Evolutionary conservation across 2,329 filamentous ascomycete genomes (phyloP).

Genomic region (Ceratocystis colombiana): DNA sequence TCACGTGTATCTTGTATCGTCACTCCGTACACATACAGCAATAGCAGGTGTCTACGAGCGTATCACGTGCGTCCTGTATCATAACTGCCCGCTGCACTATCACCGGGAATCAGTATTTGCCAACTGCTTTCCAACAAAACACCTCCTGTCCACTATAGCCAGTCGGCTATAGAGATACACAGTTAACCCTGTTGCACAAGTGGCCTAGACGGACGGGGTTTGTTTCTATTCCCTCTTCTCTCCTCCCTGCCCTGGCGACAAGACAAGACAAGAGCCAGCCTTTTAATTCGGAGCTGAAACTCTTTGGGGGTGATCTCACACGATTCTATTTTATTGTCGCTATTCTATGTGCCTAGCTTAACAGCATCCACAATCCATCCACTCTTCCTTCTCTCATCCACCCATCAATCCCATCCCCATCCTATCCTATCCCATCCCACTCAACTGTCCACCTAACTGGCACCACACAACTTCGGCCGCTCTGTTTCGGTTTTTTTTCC

Average conservation of each 20-base stretch:
- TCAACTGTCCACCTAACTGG: background rate
- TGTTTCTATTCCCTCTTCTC: background rate
- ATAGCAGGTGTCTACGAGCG: no score
- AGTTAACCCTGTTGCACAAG: background rate
- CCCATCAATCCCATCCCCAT: no score
- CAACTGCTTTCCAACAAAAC: no score
- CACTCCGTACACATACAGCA: no score
- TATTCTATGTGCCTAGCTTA: background rate
- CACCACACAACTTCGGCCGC: background rate
- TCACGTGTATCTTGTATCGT: no score
- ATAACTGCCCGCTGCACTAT: no score
- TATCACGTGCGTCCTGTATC: no score
- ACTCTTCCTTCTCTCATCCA: background rate
- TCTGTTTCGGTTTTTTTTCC: background rate
- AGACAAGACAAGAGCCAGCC: constrained; percentile 3
- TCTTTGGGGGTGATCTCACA: constrained; percentile 10
- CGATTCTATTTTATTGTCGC: background rate
- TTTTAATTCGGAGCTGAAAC: constrained; percentile 19
- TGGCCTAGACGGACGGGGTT: background rate
- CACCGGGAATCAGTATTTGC: no score
- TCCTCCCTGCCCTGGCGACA: background rate
- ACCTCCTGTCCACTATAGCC: no score
- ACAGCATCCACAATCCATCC: constrained; percentile 4
- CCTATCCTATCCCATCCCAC: background rate
- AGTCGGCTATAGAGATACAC: no score